Conservation (phyloP, 768 basidiomycete species). For the Kwoniella europaea region DNA sequence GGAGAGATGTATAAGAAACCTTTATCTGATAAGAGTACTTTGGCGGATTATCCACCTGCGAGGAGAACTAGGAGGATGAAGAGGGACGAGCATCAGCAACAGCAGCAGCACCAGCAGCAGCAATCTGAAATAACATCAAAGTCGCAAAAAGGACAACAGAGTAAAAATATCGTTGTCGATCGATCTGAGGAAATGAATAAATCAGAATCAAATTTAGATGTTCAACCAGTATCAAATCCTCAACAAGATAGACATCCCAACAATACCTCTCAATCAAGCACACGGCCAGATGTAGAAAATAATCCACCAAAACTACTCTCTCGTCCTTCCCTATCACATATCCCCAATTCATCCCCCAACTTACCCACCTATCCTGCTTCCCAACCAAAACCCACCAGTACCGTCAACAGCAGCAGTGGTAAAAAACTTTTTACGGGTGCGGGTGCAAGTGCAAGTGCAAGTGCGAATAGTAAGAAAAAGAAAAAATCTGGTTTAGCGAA, state of each 20-base stretch:
- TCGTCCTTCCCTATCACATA: constrained; percentile 30
- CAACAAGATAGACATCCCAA: too few relatives aligned
- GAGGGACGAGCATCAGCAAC: not conserved
- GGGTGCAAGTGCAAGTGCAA: not conserved
- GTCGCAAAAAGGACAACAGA: not conserved
- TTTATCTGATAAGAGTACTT: constrained; percentile 16
- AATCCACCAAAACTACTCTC: constrained; percentile 1
- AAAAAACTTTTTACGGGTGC: too few relatives aligned
- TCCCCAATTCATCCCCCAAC: constrained; percentile 32
- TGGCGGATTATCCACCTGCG: constrained; percentile 26
- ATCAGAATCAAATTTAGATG: not conserved
- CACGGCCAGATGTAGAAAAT: too few relatives aligned
- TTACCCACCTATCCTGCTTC: constrained; percentile 37
- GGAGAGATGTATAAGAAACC: constrained; percentile 28
- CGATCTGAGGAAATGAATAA: too few relatives aligned
- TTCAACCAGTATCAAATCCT: not conserved
- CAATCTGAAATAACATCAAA: not conserved
- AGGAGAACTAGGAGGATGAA: constrained; percentile 22
- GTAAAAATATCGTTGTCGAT: too few relatives aligned
- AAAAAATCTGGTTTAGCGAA: constrained; percentile 49
- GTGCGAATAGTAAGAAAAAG: constrained; percentile 32
- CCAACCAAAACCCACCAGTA: not conserved
- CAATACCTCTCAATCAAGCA: too few relatives aligned
- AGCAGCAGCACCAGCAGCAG: not conserved
- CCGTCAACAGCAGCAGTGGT: not conserved